Evolutionary conservation across 495 filamentous ascomycete genomes (phyloP), one percentile per base, ranked within the genome.

Genomic region (Achaetomiella virescens): DNA sequence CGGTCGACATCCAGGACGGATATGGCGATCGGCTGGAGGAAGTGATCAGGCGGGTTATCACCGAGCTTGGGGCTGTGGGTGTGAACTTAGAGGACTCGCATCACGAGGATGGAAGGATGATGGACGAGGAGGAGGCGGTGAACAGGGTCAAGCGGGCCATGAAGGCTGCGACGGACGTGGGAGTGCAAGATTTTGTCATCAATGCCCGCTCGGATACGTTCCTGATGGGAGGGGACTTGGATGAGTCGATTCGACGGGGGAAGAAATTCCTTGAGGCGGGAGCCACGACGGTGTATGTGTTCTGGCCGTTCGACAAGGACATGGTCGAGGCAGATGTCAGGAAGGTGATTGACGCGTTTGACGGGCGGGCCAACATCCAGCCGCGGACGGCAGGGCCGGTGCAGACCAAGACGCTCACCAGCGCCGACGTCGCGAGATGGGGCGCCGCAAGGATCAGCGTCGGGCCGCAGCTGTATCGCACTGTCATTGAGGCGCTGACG

Each of bases 1-100:
- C 77, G 0, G 74, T 78, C 43, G 79, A 81, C 54, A 48, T 80
- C 10, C 79, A 81, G 59, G 74, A 79, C 57, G 80, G 77, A 0
- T 81, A 81, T 57, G 77, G 73, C 10, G 67, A 74, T 38, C 42
- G 54, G 22, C 61, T 75, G 20, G 69, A 72, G 35, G 64, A 72
- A 6, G 72, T 65, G 11, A 58, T 81, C 22, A 52, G 47, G 6
- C 60, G 60, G 18, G 59, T 45, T 15, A 24, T 77, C 6, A 64
- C 78, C 17, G 58, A 71, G 4, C 52, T 75, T 0, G 79, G 77
- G 3, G 78, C 70, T 0, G 78, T 78, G 15, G 78, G 78, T 1
- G 68, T 70, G 46, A 81, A 83, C 54, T 50, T 80, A 12, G 80
- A 83, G 48, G 79, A 83, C 51, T 64, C 69, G 27, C 64, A 75